Evolutionary conservation across 495 filamentous ascomycete genomes (phyloP).

Genomic region (Hypoxylon fragiforme): DNA sequence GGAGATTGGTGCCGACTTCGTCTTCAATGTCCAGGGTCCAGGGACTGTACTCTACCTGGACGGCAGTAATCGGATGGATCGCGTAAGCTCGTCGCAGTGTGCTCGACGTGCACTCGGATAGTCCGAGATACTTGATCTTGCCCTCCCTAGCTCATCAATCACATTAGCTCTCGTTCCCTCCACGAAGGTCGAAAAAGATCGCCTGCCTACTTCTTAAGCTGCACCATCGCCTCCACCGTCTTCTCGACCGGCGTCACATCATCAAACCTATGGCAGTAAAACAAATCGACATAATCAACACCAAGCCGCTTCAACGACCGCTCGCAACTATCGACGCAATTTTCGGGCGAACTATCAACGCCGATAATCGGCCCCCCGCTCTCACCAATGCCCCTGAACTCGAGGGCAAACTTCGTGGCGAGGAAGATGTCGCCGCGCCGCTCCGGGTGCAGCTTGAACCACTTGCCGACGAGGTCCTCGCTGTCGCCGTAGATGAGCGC

Average conservation of each 20-base stretch:
- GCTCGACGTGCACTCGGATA: conserved; percentile 44
- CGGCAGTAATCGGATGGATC: conserved; percentile 43
- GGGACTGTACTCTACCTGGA: conserved; percentile 53
- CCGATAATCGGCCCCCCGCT: neutral
- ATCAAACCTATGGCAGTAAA: conserved; percentile 61
- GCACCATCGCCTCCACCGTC: conserved; percentile 56
- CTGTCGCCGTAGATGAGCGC: conserved; percentile 52
- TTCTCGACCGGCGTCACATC: conserved; percentile 64
- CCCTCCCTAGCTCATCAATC: conserved; percentile 44
- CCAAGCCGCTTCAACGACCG: conserved; percentile 57
- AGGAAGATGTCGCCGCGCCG: conserved; percentile 58
- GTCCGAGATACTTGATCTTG: conserved; percentile 57
- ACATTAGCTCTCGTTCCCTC: no score
- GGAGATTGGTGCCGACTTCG: conserved; percentile 37
- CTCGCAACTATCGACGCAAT: conserved; percentile 54
- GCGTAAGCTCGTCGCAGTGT: conserved; percentile 47
- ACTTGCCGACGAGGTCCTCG: conserved; percentile 58
- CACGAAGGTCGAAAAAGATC: neutral
- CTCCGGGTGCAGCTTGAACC: conserved; percentile 54
- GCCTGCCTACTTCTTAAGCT: conserved; percentile 42
- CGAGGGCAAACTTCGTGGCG: conserved; percentile 58
- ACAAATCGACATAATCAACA: conserved; percentile 60
- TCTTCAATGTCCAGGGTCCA: conserved; percentile 51
- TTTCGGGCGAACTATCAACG: conserved; percentile 56
- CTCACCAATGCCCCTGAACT: conserved; percentile 15